A percentile compares a stretch with the other conserved stretches of the same genome.
Conservation (phyloP, 345 rosid species). For the Syzygium aromaticum region DNA sequence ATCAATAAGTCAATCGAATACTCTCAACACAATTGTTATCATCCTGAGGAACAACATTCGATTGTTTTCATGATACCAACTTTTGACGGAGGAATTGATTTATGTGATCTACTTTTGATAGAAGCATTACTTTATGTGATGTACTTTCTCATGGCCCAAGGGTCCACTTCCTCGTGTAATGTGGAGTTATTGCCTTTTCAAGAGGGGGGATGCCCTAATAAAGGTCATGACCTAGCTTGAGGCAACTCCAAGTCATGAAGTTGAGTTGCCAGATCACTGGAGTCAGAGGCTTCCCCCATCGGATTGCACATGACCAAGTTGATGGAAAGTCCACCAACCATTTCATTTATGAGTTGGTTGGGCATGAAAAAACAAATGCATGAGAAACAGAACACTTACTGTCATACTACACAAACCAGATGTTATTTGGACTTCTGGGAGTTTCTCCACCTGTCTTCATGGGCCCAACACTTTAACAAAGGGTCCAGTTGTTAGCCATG, state of each 20-base stretch:
- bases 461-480: slow-evolving; percentile 2
- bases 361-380: not conserved
- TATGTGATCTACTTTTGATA: not conserved
- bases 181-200: not conserved
- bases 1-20: not conserved
- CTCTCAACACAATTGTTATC: not conserved
- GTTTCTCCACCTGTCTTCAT: not conserved
- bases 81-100: not conserved
- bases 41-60: not conserved
- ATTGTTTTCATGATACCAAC: not conserved
- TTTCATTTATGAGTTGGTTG: not conserved
- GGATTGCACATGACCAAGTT: slow-evolving; percentile 19
- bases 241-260: slow-evolving; percentile 1
- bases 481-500: not conserved
- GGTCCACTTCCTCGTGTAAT: not conserved
- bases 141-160: not conserved
- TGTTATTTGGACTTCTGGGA: not conserved
- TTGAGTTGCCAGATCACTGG: slow-evolving; percentile 11
- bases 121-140: not conserved
- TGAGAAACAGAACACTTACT: not conserved
- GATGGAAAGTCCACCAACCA: not conserved
- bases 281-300: not conserved
- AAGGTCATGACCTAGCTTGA: not conserved
- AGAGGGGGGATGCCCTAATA: not conserved
- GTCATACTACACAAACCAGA: not conserved